These are phyloP conservation scores for Exophiala lecanii-corni DNA, from an alignment of 2,329 filamentous ascomycete genomes.

Conservation along the genomic window DNA sequence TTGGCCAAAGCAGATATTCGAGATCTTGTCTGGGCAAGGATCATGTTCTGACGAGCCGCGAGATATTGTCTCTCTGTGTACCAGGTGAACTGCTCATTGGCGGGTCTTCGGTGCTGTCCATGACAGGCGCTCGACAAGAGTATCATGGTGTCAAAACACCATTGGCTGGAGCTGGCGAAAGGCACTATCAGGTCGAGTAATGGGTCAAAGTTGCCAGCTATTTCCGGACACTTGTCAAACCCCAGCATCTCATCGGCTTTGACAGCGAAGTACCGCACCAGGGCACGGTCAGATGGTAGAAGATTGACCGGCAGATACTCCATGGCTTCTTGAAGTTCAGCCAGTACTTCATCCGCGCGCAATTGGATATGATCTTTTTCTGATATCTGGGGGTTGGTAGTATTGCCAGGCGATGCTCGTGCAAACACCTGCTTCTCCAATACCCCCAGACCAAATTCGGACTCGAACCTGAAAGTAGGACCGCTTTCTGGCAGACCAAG, in stretches of 20 bases:
- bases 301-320: slow-evolving; percentile 2
- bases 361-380: too few species aligned
- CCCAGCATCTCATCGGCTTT: slow-evolving; percentile 15
- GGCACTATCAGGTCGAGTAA: slow-evolving; percentile 14
- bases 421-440: too few species aligned
- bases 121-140: slow-evolving; percentile 17
- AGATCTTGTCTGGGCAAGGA: slow-evolving; percentile 16
- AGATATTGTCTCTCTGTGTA: slow-evolving; percentile 18
- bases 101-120: slow-evolving; percentile 1
- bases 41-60: slow-evolving; percentile 16
- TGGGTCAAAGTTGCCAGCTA: slow-evolving; percentile 14
- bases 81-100: background rate
- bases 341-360: slow-evolving; percentile 2
- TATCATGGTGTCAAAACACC: slow-evolving; percentile 21
- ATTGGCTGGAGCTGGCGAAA: slow-evolving; percentile 16
- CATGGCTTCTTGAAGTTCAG: slow-evolving; percentile 6
- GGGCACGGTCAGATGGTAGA: slow-evolving; percentile 10
- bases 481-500: too few species aligned
- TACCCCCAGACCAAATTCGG: slow-evolving; percentile 12
- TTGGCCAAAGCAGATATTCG: slow-evolving; percentile 17
- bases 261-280: slow-evolving; percentile 16
- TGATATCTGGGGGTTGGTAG: too few species aligned
- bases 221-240: slow-evolving; percentile 12
- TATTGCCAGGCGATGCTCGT: too few species aligned
- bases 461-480: slow-evolving; percentile 4